These are phyloP conservation scores for Metschnikowia proteae DNA, from an alignment of 805 yeast genomes.

Conservation along the genomic window DNA sequence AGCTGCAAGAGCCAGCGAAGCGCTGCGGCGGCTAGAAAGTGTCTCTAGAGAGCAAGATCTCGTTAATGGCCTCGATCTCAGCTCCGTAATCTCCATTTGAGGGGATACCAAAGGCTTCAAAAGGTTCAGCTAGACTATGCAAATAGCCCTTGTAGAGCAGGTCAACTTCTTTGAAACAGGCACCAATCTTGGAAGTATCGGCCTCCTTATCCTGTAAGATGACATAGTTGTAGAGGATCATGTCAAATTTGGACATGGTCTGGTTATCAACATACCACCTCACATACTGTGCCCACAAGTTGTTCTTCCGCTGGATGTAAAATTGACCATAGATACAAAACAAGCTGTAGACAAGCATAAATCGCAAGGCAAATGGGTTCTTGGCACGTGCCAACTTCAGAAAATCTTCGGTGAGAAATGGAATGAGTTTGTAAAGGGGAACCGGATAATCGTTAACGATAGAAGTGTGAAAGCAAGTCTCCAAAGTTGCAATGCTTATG, in stretches of 20 bases:
- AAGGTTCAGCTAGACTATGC: background rate
- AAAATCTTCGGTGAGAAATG: conserved; percentile 17
- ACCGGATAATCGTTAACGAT: conserved; percentile 24
- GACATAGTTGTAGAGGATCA: conserved; percentile 8
- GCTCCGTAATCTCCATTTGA: background rate
- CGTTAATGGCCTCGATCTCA: background rate
- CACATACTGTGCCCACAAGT: conserved; percentile 29
- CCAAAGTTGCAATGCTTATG: conserved; percentile 12
- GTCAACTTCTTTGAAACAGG: background rate
- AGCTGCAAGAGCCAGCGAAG: too few species aligned
- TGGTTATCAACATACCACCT: conserved; percentile 15
- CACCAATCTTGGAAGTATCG: background rate
- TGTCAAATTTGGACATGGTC: conserved; percentile 7
- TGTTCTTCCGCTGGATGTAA: conserved; percentile 18
- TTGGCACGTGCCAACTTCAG: conserved; percentile 19
- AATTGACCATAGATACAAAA: conserved; percentile 22
- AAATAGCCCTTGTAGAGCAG: background rate
- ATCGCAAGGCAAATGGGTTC: conserved; percentile 24
- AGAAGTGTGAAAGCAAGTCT: conserved; percentile 13
- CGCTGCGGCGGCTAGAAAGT: too few species aligned
- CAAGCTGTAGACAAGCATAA: conserved; percentile 22
- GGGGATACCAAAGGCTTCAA: background rate
- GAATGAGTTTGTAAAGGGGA: conserved; percentile 30
- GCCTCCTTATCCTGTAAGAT: conserved; percentile 1
- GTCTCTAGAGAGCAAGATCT: background rate